Evolutionary conservation across 495 filamentous ascomycete genomes (phyloP), one percentile per base, ranked within the genome.

Genomic region (Talaromyces stipitatus): DNA sequence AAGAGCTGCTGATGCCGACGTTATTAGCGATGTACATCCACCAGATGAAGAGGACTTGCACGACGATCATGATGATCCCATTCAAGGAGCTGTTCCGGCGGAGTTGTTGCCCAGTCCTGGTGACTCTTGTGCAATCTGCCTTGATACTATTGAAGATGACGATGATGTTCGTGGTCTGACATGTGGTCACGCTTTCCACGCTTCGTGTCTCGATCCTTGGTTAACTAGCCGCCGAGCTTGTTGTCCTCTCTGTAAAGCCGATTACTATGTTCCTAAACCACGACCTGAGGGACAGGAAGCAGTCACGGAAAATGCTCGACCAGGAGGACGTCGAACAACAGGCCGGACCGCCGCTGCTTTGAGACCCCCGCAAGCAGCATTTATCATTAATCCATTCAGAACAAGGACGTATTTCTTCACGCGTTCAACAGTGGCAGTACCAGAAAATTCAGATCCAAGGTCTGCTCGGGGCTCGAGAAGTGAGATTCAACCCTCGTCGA

Each of bases 161-260:
- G 94, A 97, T 66, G 92, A 97, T 71, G 87, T 98, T 36, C 88
- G 94, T 55, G 94, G 94, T 24, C 73, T 98, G 38, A 90, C 90
- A 38, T 97, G 94, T 64, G 91, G 91, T 29, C 95, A 97, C 69
- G 92, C 94, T 58, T 99, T 97, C 79, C 94, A 99, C 71, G 88
- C 89, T 47, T 82, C 81, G 22, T 99, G 94, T 70, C 80, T 99
- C 18, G 94, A 99, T 64, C 94, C 95, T 10, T 98, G 94, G 94
- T 75, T 98, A 54, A 98, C 94, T 1, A 89, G 84, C 63, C 80
- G 94, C 60, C 84, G 92, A 58, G 95, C 94, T 11, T 96, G 94
- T 70, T 99, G 95, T 69, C 95, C 95, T 50, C 82, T 97, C 45
- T 97, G 94, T 77, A 99, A 99, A 73, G 86, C 90, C 11, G 91